These are phyloP conservation scores for Pseudogymnoascus sp. DNA, from an alignment of 2,329 filamentous ascomycete species.

Conservation along the genomic window DNA sequence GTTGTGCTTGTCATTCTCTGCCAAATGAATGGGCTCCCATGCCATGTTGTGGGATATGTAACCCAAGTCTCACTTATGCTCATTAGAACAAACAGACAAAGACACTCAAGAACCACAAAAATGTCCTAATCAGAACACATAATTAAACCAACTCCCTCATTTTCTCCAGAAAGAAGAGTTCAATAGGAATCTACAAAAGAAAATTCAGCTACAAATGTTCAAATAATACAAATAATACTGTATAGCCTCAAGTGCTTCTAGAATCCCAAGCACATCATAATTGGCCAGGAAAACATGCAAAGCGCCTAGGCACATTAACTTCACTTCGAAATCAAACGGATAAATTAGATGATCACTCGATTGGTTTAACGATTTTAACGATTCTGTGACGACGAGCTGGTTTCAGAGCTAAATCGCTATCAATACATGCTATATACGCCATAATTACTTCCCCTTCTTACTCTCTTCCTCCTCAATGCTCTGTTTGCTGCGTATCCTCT, in stretches of 20 bases:
- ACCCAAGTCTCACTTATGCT: background rate
- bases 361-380: background rate
- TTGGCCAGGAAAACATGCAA: background rate
- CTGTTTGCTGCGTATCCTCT: slow-evolving; percentile 12
- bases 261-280: background rate
- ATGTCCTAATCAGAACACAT: background rate
- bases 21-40: background rate
- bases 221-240: background rate
- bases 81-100: background rate
- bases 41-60: background rate
- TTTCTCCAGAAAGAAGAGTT: background rate
- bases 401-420: background rate
- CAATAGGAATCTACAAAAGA: background rate
- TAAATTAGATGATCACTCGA: background rate
- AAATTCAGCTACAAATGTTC: background rate
- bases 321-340: background rate
- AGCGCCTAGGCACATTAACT: background rate
- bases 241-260: background rate
- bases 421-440: background rate
- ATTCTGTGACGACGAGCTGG: background rate
- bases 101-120: background rate
- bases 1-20: background rate
- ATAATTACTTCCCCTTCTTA: background rate
- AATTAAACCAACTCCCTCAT: background rate
- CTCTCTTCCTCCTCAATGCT: slow-evolving; percentile 1